Conservation (phyloP, 2,329 filamentous ascomycete species). For the Uncinocarpus reesii region DNA sequence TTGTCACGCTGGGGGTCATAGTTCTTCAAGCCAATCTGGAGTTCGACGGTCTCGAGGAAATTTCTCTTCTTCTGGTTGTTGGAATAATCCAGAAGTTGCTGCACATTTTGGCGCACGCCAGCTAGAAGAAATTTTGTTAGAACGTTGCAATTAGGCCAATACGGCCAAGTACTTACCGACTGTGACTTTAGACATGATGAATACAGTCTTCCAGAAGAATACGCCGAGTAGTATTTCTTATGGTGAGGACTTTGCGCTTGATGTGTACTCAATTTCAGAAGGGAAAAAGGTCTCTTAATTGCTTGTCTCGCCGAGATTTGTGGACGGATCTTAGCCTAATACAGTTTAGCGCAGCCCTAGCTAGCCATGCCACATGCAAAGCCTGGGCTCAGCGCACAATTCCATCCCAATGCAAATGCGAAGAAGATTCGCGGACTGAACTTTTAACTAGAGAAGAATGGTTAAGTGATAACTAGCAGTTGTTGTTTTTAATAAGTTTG, state of each 20-base stretch:
- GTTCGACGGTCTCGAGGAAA: constrained; percentile 81
- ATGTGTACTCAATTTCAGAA: constrained; percentile 2
- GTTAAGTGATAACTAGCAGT: too few relatives aligned
- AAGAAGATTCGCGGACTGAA: background rate
- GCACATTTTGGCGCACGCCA: constrained; percentile 92
- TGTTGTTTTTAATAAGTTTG: too few relatives aligned
- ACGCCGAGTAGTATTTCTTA: constrained; percentile 46
- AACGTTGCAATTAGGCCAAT: background rate
- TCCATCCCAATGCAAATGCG: background rate
- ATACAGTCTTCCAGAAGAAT: constrained; percentile 78
- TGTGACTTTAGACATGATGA: constrained; percentile 49
- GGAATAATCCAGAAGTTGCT: constrained; percentile 90
- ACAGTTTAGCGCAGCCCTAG: constrained; percentile 14
- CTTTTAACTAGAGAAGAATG: too few relatives aligned
- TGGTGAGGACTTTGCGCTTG: constrained; percentile 52
- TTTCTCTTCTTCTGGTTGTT: constrained; percentile 93
- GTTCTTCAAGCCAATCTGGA: constrained; percentile 93
- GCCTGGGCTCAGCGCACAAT: background rate
- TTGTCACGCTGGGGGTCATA: constrained; percentile 99
- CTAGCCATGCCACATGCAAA: background rate
- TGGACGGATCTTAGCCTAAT: constrained; percentile 14
- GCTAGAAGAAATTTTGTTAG: constrained; percentile 39
- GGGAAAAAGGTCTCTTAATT: constrained; percentile 7
- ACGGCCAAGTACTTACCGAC: constrained; percentile 37
- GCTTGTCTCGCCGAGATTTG: constrained; percentile 4